These are phyloP conservation scores for Ustilago hordei DNA, from an alignment of 1,284 basidiomycete species.

Conservation along the genomic window DNA sequence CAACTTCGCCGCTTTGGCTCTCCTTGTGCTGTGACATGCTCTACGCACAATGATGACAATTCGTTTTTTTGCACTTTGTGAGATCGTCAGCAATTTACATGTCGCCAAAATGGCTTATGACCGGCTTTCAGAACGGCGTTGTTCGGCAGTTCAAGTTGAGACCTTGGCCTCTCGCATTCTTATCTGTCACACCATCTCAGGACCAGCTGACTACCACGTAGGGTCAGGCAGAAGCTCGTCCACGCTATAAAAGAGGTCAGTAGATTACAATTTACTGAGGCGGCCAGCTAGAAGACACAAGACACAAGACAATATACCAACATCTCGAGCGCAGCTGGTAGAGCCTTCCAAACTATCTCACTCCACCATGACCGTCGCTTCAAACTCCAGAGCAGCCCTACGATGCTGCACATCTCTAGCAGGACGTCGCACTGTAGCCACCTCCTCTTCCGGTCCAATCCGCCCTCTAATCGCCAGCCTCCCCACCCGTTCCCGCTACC, in stretches of 20 bases:
- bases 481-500: slow-evolving; percentile 36
- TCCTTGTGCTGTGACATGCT: slow-evolving; percentile 4
- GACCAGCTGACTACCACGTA: not conserved
- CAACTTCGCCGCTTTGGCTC: not conserved
- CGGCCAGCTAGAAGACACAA: not conserved
- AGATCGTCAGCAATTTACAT: not conserved
- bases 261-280: not conserved
- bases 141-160: slow-evolving; percentile 8
- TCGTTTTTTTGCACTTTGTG: not conserved
- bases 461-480: slow-evolving; percentile 51
- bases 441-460: slow-evolving; percentile 3
- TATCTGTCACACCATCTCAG: slow-evolving; percentile 3
- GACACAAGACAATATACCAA: not conserved
- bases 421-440: slow-evolving; percentile 20
- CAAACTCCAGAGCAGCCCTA: slow-evolving; percentile 6
- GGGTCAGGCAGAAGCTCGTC: not conserved
- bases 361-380: slow-evolving; percentile 6
- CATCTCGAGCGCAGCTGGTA: too few relatives aligned
- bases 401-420: not conserved
- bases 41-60: slow-evolving; percentile 27
- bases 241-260: not conserved
- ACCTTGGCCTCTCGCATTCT: slow-evolving; percentile 1
- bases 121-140: slow-evolving; percentile 37
- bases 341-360: not conserved
- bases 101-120: not conserved